Evolutionary conservation across 139 green algal genomes (phyloP), one percentile per base, ranked within the genome.

Genomic region (Choricystis sp.): DNA sequence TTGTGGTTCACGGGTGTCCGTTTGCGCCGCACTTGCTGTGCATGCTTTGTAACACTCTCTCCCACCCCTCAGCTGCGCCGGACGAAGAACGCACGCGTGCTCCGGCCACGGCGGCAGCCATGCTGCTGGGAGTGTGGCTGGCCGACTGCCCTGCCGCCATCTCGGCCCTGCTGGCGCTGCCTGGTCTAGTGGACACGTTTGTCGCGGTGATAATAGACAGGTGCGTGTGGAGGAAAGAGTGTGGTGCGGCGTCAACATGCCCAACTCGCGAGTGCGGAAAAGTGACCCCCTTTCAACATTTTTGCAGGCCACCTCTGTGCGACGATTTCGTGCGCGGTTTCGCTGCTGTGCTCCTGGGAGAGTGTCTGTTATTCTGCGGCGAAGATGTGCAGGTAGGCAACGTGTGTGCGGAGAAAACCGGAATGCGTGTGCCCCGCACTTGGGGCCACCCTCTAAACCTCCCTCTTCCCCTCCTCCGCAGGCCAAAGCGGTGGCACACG

Each of bases 291-390:
- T 52, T 52, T 52, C 40, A 9, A 21, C 40, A 21, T 52, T 16
- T 52, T 52, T 16, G 40, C 40, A 52, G 40, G 40, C 9, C 40
- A 16, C 40, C 40, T 52, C 9, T 16, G 16, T 52, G 40, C 40
- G 40, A 52, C 40, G 40, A 52, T 21, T 9, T 16, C 9, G 40
- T 16, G 40, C 9, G 9, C 9, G 40, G 40, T 52, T 52, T 91
- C 20, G 79, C 81, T 0, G 78, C 78, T 14, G 70, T 83, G 30
- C 57, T 90, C 25, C 72, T 88, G 23, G 81, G 75, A 3, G 69
- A 74, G 3, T 88, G 81, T 70, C 56, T 89, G 23, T 49, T 85
- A 31, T 79, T 70, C n/a, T n/a, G n/a, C n/a, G n/a, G n/a, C n/a
- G n/a, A n/a, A n/a, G n/a, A n/a, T n/a, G n/a, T n/a, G n/a, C n/a